Evolutionary conservation across 75 land plant genomes (phyloP), one percentile per base, ranked within the genome.

Genomic region (Chamaecyparis obtusa): DNA sequence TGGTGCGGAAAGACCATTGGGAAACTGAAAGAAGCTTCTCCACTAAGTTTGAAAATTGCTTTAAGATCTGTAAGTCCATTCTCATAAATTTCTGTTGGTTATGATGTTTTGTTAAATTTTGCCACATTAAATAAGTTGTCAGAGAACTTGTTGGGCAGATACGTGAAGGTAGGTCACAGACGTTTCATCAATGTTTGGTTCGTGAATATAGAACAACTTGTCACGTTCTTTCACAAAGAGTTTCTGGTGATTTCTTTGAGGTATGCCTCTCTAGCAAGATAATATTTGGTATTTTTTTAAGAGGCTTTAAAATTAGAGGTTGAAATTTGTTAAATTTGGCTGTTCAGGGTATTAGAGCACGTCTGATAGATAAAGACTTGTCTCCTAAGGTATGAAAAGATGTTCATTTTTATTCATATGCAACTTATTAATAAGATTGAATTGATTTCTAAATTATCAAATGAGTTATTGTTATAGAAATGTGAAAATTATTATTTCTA

Each of bases 161-260:
- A 44, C 93, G 99, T 82, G 97, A 96, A 89, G 99, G 99, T 21
- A 94, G 99, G 89, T 91, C 86, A 86, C 94, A 96, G 86, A 87
- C 93, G 33, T 88, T 97, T 41, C 93, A 93, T 79, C 92, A 97
- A 72, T 96, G 99, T 90, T 87, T 97, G 56, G 88, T 87, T 57
- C 95, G 96, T 84, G 99, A 97, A 86, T 97, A 96, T 78, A 87
- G 97, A 69, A 92, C 93, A 89, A 90, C 97, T 43, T 88, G 94
- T 39, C 95, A 93, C 86, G 93, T 90, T 7, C 90, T 95, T 9
- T 91, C 92, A 10, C 89, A 85, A 74, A 83, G 84, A n/a, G 67
- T 93, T 24, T 91, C 96, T 14, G 74, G 81, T 35, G 99, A 97
- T 89, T 96, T 97, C 84, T 90, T 87, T 87, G 99, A 97, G 99